Conservation (phyloP, 768 basidiomycete genomes). For the Lactarius quietus region DNA sequence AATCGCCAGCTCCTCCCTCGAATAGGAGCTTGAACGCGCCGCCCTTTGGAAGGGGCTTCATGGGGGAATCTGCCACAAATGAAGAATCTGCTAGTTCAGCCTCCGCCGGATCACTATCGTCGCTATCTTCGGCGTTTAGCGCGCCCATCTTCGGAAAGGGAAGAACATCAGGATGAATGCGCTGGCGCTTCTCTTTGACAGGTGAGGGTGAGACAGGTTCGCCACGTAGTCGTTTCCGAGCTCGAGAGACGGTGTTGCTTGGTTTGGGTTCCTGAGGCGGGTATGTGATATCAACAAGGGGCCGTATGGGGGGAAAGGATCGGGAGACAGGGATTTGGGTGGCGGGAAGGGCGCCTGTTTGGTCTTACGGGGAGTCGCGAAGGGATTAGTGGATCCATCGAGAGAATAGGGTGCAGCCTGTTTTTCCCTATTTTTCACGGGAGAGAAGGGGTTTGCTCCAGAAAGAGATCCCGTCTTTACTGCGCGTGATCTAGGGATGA, state of each 20-base stretch:
- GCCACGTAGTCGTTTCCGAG: conserved; percentile 76
- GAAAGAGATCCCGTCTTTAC: conserved; percentile 49
- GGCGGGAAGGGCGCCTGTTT: conserved; percentile 27
- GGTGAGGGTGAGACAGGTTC: conserved; percentile 84
- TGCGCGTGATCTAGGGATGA: conserved; percentile 49
- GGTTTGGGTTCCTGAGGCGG: conserved; percentile 20
- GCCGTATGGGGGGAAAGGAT: conserved; percentile 42
- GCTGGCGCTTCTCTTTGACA: conserved; percentile 69
- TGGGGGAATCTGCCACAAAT: conserved; percentile 69
- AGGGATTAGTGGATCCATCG: conserved; percentile 48
- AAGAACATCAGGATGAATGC: conserved; percentile 44
- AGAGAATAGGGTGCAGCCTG: conserved; percentile 23
- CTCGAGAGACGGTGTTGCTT: conserved; percentile 53
- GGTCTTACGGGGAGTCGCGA: conserved; percentile 33
- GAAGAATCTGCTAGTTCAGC: conserved; percentile 38
- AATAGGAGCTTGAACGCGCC: conserved; percentile 69
- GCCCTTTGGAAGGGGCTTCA: conserved; percentile 53
- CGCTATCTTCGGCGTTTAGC: conserved; percentile 29
- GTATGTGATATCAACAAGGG: conserved; percentile 18
- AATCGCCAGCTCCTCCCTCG: conserved; percentile 42
- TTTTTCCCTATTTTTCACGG: conserved; percentile 57
- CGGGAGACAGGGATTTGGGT: conserved; percentile 35
- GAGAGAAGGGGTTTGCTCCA: conserved; percentile 76
- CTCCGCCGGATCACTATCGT: conserved; percentile 36
- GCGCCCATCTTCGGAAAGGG: conserved; percentile 37